phyloP scores from a whole-genome alignment of 805 yeast species.

The Metschnikowia lochheadii region DNA sequence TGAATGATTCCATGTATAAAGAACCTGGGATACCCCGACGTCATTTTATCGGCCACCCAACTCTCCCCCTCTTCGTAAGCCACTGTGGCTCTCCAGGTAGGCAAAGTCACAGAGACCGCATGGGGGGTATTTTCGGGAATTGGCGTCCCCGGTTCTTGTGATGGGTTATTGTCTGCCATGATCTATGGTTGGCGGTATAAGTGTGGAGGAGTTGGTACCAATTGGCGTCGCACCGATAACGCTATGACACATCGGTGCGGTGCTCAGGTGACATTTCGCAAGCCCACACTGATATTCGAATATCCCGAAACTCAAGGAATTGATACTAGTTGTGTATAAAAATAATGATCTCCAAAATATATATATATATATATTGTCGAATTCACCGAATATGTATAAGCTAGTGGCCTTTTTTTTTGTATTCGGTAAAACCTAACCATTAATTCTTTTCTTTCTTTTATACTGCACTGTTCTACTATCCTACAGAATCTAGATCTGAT shows the following conservation, averaged over 20 bases:
- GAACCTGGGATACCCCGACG: constrained; percentile 86
- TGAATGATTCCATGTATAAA: constrained; percentile 64
- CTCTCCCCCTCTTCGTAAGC: constrained; percentile 90
- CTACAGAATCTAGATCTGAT: too few species aligned
- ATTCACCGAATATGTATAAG: too few species aligned
- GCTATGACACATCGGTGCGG: constrained; percentile 11
- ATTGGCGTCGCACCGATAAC: constrained; percentile 1
- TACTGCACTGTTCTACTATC: too few species aligned
- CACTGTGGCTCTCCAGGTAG: constrained; percentile 91
- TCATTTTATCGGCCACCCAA: constrained; percentile 73
- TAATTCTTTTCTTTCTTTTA: too few species aligned
- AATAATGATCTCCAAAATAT: too few species aligned
- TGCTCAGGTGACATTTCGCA: constrained; percentile 5
- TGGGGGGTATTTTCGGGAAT: constrained; percentile 89
- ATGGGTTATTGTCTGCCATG: constrained; percentile 21
- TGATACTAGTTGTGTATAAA: too few species aligned
- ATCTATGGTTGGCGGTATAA: not conserved
- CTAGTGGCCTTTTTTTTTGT: too few species aligned
- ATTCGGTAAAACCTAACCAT: too few species aligned
- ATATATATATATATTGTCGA: too few species aligned
- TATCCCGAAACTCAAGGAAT: not conserved
- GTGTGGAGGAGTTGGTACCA: not conserved
- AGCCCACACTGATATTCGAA: not conserved
- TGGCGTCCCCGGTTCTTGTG: constrained; percentile 65
- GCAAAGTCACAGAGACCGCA: constrained; percentile 91